Conservation (phyloP, 2,329 filamentous ascomycete species). For the Pseudogymnoascus sp. region DNA sequence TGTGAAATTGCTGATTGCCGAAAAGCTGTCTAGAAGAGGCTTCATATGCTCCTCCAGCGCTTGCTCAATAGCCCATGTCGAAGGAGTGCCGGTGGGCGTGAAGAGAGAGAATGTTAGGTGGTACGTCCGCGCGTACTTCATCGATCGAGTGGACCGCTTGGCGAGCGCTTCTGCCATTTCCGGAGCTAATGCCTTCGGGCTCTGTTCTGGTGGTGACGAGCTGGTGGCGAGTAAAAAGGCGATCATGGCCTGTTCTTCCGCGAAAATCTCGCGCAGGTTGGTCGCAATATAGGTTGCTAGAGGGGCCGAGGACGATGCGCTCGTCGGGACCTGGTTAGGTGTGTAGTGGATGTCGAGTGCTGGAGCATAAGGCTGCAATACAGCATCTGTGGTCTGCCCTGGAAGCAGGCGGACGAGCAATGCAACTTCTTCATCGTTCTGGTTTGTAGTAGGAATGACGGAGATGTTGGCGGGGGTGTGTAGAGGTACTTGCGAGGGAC, state of each 20-base stretch:
- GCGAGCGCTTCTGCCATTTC: constrained; percentile 47
- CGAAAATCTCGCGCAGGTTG: constrained; percentile 68
- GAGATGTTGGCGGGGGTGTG: constrained; percentile 29
- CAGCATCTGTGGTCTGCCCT: constrained; percentile 49
- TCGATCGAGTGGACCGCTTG: constrained; percentile 70
- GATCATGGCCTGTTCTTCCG: constrained; percentile 81
- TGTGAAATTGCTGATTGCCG: constrained; percentile 85
- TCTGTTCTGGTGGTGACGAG: constrained; percentile 41
- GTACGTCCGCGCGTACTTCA: constrained; percentile 89
- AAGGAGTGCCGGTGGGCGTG: constrained; percentile 67
- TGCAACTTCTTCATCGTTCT: constrained; percentile 44
- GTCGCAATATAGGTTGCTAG: constrained; percentile 71
- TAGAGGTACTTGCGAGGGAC: neutral
- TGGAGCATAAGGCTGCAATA: constrained; percentile 60
- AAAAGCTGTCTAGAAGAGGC: constrained; percentile 70
- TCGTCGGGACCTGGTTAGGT: constrained; percentile 56
- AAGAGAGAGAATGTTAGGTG: constrained; percentile 95
- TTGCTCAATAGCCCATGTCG: constrained; percentile 81
- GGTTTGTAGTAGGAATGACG: constrained; percentile 6
- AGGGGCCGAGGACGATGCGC: constrained; percentile 59
- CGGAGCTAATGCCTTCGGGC: constrained; percentile 39
- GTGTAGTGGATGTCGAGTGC: constrained; percentile 71
- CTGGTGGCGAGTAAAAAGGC: constrained; percentile 60
- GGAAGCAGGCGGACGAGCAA: constrained; percentile 63
- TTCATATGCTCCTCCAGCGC: constrained; percentile 73